Conservation (phyloP, 768 basidiomycete genomes). For the Chiua virens region DNA sequence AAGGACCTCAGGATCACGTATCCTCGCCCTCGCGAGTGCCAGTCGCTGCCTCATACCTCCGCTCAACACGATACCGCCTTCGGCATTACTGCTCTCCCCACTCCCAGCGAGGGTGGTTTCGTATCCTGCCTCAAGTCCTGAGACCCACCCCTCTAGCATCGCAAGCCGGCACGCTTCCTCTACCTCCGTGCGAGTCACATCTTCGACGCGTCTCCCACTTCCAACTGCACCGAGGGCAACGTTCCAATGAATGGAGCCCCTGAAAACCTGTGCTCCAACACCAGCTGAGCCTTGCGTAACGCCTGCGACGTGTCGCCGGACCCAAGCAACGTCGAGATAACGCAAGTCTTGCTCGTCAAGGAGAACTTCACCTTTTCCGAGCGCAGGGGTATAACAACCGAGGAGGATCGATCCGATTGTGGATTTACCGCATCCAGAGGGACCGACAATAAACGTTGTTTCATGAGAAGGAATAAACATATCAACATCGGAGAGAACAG, state of each 20-base stretch:
- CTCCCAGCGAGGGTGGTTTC: constrained; percentile 61
- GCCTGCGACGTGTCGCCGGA: constrained; percentile 66
- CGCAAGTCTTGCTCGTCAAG: constrained; percentile 82
- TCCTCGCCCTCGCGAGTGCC: constrained; percentile 81
- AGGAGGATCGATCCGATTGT: constrained; percentile 66
- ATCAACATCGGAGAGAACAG: constrained; percentile 56
- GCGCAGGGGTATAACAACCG: constrained; percentile 66
- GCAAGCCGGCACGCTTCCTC: constrained; percentile 81
- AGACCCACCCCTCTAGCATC: constrained; percentile 84
- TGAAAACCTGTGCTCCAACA: constrained; percentile 51
- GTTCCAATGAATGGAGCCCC: constrained; percentile 81
- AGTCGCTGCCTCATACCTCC: constrained; percentile 93
- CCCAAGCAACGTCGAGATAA: constrained; percentile 71
- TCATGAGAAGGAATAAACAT: constrained; percentile 72
- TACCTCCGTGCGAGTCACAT: constrained; percentile 68
- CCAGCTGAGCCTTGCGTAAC: constrained; percentile 76
- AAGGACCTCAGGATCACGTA: constrained; percentile 84
- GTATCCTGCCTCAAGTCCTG: constrained; percentile 83
- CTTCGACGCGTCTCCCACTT: constrained; percentile 39
- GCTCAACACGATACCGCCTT: constrained; percentile 71
- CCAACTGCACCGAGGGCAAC: constrained; percentile 75
- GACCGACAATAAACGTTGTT: constrained; percentile 78
- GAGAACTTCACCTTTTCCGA: constrained; percentile 55
- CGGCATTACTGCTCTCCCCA: constrained; percentile 41
- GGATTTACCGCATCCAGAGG: constrained; percentile 77